A percentile compares a stretch with the other conserved stretches of the same genome.
Conservation (phyloP, 139 green algal species). For the Marvania coccoides region DNA sequence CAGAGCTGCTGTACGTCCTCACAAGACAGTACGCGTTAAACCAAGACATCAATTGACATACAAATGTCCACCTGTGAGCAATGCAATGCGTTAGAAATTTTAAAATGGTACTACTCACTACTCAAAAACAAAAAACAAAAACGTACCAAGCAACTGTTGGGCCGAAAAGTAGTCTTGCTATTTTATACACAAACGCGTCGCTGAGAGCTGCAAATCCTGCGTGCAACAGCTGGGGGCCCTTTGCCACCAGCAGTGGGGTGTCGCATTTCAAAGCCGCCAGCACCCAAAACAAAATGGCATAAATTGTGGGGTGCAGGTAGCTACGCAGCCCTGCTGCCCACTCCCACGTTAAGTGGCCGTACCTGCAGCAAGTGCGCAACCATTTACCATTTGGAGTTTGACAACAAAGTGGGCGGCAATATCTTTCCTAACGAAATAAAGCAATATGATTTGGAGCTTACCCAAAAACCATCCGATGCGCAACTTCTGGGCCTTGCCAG, state of each 20-base stretch:
- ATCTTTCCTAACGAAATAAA: neutral
- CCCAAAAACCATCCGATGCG: constrained; percentile 57
- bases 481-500: constrained; percentile 64
- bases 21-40: constrained; percentile 62
- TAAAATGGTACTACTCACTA: neutral
- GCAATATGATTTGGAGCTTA: constrained; percentile 10
- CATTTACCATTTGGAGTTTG: neutral
- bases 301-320: constrained; percentile 57
- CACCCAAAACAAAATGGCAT: constrained; percentile 39
- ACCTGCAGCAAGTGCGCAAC: constrained; percentile 19
- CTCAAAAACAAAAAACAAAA: neutral
- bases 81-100: neutral
- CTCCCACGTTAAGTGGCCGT: constrained; percentile 69
- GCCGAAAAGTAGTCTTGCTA: constrained; percentile 20
- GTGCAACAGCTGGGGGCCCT: constrained; percentile 37
- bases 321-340: constrained; percentile 48
- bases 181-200: constrained; percentile 29
- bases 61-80: constrained; percentile 33
- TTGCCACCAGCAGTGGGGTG: constrained; percentile 8
- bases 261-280: constrained; percentile 19
- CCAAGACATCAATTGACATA: constrained; percentile 52
- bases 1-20: constrained; percentile 56
- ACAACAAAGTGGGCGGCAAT: neutral
- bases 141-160: constrained; percentile 7
- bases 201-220: constrained; percentile 27